Evolutionary conservation across 331 rosid genomes (phyloP).

Genomic region (Quercus lobata): DNA sequence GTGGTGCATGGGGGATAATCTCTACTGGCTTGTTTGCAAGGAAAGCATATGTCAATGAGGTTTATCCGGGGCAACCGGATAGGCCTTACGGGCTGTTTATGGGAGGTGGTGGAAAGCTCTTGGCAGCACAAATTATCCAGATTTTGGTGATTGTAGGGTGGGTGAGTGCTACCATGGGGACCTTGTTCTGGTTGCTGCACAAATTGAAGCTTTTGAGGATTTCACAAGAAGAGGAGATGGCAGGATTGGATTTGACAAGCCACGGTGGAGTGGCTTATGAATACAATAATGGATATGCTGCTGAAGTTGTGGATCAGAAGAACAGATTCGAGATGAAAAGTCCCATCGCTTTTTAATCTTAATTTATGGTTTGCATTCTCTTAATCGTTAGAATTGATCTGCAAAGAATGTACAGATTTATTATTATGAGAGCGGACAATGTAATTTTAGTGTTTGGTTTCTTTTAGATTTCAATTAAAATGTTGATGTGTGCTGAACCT

Average conservation of each 20-base stretch:
- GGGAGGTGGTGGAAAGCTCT: conserved; percentile 54
- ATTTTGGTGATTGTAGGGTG: conserved; percentile 36
- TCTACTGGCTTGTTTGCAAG: conserved; percentile 55
- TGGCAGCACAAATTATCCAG: conserved; percentile 57
- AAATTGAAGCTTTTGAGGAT: conserved; percentile 42
- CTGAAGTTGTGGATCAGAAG: not conserved
- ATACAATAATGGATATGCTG: conserved; percentile 15
- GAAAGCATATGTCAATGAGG: conserved; percentile 42
- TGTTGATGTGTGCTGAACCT: not conserved
- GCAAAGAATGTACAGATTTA: not conserved
- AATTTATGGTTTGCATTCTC: not conserved
- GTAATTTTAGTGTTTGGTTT: not conserved
- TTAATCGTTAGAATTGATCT: no score
- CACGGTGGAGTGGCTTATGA: conserved; percentile 65
- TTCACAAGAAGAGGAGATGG: conserved; percentile 52
- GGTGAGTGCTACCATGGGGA: conserved; percentile 63
- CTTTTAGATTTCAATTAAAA: not conserved
- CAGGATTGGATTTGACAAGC: conserved; percentile 63
- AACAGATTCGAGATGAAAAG: not conserved
- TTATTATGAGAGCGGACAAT: not conserved
- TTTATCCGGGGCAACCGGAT: conserved; percentile 26
- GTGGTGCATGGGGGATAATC: conserved; percentile 68
- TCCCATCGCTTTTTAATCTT: not conserved
- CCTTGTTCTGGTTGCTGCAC: conserved; percentile 41
- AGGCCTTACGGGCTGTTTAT: conserved; percentile 56